Conservation (phyloP, 495 filamentous ascomycete species). For the Neurospora sp. region DNA sequence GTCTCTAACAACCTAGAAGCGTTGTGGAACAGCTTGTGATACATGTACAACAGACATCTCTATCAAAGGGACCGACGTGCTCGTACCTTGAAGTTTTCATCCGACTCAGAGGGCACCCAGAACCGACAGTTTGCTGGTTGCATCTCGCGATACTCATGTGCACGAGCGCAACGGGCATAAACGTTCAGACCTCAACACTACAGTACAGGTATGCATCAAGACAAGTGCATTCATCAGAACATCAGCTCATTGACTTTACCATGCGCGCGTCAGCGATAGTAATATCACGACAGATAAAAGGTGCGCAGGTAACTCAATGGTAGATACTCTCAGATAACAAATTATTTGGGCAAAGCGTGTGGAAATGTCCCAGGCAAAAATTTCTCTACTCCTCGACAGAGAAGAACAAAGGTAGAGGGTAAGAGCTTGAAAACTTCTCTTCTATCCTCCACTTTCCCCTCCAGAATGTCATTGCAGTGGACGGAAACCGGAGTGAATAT, state of each 20-base stretch:
- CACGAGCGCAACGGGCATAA: not conserved
- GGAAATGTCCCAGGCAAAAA: conserved; percentile 33
- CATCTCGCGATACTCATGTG: not conserved
- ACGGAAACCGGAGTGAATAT: conserved; percentile 72
- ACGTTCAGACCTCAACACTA: not conserved
- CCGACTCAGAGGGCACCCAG: not conserved
- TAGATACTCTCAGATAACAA: not conserved
- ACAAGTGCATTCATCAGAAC: not conserved
- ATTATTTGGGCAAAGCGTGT: not conserved
- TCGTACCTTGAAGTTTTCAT: not conserved
- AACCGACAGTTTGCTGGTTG: not conserved
- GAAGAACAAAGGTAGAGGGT: conserved; percentile 35
- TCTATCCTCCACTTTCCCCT: conserved; percentile 75
- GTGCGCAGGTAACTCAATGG: not conserved
- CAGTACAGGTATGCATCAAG: not conserved
- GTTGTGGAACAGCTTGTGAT: not conserved
- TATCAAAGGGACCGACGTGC: not conserved
- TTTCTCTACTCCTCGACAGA: conserved; percentile 35
- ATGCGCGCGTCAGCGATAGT: not conserved
- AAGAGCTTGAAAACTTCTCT: conserved; percentile 35
- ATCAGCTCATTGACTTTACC: not conserved
- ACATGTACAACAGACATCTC: not conserved
- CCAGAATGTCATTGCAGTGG: conserved; percentile 51
- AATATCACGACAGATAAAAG: not conserved
- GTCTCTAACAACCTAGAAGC: not conserved